Percentiles rank a stretch among this genome's conserved stretches.
phyloP scores from a whole-genome alignment of 2,329 filamentous ascomycete species.

The Albophoma yamanashiensis region DNA sequence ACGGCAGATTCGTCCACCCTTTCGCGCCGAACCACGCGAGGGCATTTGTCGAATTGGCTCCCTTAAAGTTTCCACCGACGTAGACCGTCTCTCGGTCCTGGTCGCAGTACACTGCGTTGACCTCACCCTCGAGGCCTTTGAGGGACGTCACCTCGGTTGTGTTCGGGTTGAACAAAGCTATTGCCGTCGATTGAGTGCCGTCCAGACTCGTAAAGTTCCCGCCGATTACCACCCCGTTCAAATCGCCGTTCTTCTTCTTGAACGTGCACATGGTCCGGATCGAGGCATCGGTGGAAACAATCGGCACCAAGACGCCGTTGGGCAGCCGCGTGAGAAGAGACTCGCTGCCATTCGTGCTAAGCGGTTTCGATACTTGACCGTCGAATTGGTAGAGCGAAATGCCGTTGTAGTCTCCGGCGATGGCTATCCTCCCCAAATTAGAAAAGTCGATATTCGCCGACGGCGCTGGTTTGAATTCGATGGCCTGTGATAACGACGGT shows the following conservation, averaged over 20 bases:
- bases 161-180: slow-evolving; percentile 71
- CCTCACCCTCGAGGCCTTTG: slow-evolving; percentile 70
- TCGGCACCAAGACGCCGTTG: slow-evolving; percentile 68
- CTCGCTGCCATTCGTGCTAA: slow-evolving; percentile 66
- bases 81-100: slow-evolving; percentile 68
- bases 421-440: slow-evolving; percentile 68
- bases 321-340: slow-evolving; percentile 74
- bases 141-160: slow-evolving; percentile 62
- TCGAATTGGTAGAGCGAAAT: slow-evolving; percentile 83
- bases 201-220: slow-evolving; percentile 94
- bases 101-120: slow-evolving; percentile 78
- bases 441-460: slow-evolving; percentile 67
- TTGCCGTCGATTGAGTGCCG: slow-evolving; percentile 61
- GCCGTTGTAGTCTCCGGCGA: slow-evolving; percentile 83
- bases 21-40: slow-evolving; percentile 63
- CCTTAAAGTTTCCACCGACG: slow-evolving; percentile 77
- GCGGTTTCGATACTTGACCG: slow-evolving; percentile 61
- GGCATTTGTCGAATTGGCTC: slow-evolving; percentile 76
- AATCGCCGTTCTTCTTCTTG: slow-evolving; percentile 50
- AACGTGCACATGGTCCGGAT: slow-evolving; percentile 86
- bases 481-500: slow-evolving; percentile 32
- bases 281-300: slow-evolving; percentile 69
- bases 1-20: slow-evolving; percentile 73
- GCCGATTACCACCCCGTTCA: slow-evolving; percentile 70
- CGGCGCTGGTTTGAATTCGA: slow-evolving; percentile 52